phyloP scores from a whole-genome alignment of 768 basidiomycete species.

The Tricholoma sp. region DNA sequence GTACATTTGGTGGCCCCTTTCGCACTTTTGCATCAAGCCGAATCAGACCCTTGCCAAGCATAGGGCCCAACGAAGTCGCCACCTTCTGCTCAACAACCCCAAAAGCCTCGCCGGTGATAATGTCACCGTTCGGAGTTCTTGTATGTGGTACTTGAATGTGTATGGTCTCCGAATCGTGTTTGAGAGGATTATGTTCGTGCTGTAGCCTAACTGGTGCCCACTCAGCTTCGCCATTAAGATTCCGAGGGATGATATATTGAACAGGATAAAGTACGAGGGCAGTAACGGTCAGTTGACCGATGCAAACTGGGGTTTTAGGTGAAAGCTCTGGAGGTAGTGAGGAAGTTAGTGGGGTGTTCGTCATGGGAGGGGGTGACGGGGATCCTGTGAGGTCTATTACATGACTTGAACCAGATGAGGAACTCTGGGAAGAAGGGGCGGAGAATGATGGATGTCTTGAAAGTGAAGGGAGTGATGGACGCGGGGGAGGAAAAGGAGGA shows the following conservation, averaged over 20 bases:
- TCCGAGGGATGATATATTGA: conserved; percentile 51
- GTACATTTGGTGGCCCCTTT: conserved; percentile 57
- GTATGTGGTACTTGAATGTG: conserved; percentile 65
- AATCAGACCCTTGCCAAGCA: conserved; percentile 82
- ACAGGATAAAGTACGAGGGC: conserved; percentile 85
- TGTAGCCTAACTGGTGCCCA: conserved; percentile 68
- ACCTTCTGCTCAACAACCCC: conserved; percentile 86
- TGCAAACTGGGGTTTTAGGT: conserved; percentile 83
- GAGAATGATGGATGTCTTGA: conserved; percentile 18
- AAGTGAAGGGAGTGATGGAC: conserved; percentile 21
- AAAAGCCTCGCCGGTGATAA: conserved; percentile 59
- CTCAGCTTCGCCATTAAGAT: conserved; percentile 43
- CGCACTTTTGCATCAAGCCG: conserved; percentile 73
- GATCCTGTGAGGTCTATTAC: conserved; percentile 75
- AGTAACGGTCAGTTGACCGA: conserved; percentile 77
- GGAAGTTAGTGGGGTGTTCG: conserved; percentile 18
- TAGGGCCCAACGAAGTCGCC: conserved; percentile 70
- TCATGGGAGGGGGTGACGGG: conserved; percentile 45
- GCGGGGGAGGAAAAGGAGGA: conserved; percentile 20
- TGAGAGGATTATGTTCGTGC: conserved; percentile 61
- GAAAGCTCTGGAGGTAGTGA: conserved; percentile 54
- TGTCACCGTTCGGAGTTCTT: conserved; percentile 48
- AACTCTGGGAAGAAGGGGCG: conserved; percentile 13
- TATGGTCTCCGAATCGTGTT: conserved; percentile 63
- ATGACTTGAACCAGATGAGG: conserved; percentile 32